A percentile compares a stretch with the other conserved stretches of the same genome.
Evolutionary conservation across 495 filamentous ascomycete species (phyloP).

Genomic region (Talaromyces borbonicus): DNA sequence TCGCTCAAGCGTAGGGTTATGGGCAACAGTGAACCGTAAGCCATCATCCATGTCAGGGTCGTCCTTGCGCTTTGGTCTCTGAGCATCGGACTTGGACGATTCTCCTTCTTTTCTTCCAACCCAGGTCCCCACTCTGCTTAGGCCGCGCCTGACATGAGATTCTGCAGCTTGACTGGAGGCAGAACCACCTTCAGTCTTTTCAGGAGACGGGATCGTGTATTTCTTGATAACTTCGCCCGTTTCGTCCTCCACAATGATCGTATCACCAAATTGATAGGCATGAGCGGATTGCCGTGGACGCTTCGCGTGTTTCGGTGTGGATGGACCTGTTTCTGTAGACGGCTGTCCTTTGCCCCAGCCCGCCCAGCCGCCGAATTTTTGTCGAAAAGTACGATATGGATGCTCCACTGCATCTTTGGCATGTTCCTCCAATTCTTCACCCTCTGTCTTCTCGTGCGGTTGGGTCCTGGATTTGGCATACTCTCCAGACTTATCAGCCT

Average conservation of each 20-base stretch:
- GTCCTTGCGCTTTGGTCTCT: constrained; percentile 26
- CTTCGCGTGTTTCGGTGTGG: constrained; percentile 13
- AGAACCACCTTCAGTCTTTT: constrained; percentile 19
- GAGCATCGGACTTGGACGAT: constrained; percentile 21
- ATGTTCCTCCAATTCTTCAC: constrained; percentile 31
- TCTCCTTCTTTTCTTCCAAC: constrained; percentile 45
- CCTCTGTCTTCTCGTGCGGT: constrained; percentile 36
- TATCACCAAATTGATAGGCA: constrained; percentile 92
- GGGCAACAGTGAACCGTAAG: constrained; percentile 75
- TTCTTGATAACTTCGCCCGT: constrained; percentile 97
- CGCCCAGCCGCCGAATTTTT: constrained; percentile 32
- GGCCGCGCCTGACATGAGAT: constrained; percentile 31
- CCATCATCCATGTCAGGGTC: constrained; percentile 54
- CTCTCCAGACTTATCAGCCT: constrained; percentile 40
- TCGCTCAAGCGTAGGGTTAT: constrained; percentile 22
- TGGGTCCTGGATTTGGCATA: constrained; percentile 30
- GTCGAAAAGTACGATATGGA: constrained; percentile 19
- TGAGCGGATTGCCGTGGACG: constrained; percentile 56
- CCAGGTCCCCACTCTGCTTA: constrained; percentile 55
- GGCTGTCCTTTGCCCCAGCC: constrained; percentile 26
- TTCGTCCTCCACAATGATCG: constrained; percentile 96
- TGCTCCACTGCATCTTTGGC: constrained; percentile 21
- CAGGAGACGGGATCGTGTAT: constrained; percentile 65
- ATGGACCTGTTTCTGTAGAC: constrained; percentile 11
- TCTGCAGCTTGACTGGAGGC: constrained; percentile 22